phyloP scores from a whole-genome alignment of 2,329 filamentous ascomycete species.

The Fusarium lateritium region DNA sequence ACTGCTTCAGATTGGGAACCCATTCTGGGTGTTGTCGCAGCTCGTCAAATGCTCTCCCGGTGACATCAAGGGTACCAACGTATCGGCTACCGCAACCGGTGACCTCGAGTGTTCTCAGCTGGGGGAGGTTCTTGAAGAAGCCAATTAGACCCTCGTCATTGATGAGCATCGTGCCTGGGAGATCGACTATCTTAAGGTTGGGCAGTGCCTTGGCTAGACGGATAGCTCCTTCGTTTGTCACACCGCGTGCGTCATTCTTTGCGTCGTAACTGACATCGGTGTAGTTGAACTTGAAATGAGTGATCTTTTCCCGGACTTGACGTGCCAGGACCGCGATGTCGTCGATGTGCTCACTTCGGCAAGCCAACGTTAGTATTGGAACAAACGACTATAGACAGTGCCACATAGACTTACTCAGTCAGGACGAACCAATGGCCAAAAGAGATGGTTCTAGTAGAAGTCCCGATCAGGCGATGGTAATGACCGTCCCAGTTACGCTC shows the following conservation, averaged over 20 bases:
- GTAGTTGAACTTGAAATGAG: conserved; percentile 17
- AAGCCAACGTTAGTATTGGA: too few species aligned
- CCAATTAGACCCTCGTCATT: background rate
- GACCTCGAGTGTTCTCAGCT: conserved; percentile 7
- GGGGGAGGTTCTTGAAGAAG: background rate
- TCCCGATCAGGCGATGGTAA: conserved; percentile 24
- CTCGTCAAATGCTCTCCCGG: conserved; percentile 8
- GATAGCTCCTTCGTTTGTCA: conserved; percentile 18
- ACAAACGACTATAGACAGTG: too few species aligned
- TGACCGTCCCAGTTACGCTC: conserved; percentile 13
- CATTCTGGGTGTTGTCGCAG: conserved; percentile 18
- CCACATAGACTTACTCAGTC: conserved; percentile 16
- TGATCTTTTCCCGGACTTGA: conserved; percentile 16
- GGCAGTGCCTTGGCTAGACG: conserved; percentile 25
- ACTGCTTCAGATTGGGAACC: conserved; percentile 23
- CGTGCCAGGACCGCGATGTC: conserved; percentile 23
- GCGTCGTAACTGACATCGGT: conserved; percentile 23
- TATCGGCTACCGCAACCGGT: background rate
- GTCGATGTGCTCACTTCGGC: conserved; percentile 29
- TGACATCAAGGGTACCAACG: background rate
- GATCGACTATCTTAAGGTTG: conserved; percentile 17
- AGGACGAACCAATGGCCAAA: conserved; percentile 23
- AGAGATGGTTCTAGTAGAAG: conserved; percentile 10
- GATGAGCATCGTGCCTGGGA: conserved; percentile 7
- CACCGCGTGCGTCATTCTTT: background rate